Conservation (phyloP, 202 grass and related monocot species). For the Musa balbisiana region DNA sequence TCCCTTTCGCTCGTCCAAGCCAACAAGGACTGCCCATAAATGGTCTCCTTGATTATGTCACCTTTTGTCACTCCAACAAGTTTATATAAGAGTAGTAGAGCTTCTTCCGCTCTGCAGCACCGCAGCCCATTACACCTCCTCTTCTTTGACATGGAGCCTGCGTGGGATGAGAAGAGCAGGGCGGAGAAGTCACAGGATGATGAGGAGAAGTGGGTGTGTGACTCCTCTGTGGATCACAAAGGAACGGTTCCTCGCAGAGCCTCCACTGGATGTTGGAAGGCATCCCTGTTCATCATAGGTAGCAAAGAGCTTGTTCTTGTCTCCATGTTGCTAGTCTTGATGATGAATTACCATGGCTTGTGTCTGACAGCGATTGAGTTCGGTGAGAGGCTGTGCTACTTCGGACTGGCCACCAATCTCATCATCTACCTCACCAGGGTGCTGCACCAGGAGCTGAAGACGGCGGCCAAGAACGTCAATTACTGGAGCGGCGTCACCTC, state of each 20-base stretch:
- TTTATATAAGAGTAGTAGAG: too few species aligned
- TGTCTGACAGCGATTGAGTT: constrained; percentile 56
- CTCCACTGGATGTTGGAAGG: constrained; percentile 60
- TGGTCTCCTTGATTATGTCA: too few species aligned
- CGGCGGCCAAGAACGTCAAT: constrained; percentile 57
- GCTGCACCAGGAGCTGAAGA: constrained; percentile 68
- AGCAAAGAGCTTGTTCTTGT: not conserved
- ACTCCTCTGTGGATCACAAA: constrained; percentile 63
- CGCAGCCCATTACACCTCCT: not conserved
- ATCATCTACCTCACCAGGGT: constrained; percentile 73
- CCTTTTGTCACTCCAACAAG: too few species aligned
- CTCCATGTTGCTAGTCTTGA: not conserved
- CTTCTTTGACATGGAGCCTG: not conserved
- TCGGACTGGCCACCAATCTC: constrained; percentile 52
- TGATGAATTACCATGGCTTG: not conserved
- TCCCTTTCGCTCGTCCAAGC: too few species aligned
- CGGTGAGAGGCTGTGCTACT: constrained; percentile 77
- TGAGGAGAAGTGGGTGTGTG: constrained; percentile 40
- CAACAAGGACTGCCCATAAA: too few species aligned
- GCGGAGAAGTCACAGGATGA: not conserved
- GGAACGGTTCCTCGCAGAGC: constrained; percentile 40
- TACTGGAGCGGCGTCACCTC: constrained; percentile 79
- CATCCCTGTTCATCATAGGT: constrained; percentile 78
- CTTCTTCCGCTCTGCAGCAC: not conserved
- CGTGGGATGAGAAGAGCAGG: not conserved